These are phyloP conservation scores for Exophiala aquamarina DNA, from an alignment of 2,329 filamentous ascomycete genomes.

Conservation along the genomic window DNA sequence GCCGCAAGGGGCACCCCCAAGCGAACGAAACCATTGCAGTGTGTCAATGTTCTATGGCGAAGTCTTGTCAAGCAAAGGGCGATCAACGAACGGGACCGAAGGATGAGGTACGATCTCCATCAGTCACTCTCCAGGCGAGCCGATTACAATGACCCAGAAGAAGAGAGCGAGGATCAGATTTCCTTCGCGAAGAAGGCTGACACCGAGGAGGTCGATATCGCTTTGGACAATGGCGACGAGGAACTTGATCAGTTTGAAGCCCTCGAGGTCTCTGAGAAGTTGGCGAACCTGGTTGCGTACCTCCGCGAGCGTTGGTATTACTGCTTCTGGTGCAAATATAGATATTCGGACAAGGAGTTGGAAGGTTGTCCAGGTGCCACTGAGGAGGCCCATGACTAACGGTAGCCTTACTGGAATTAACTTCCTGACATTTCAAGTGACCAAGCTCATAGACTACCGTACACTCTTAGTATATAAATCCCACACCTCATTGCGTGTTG, in stretches of 20 bases:
- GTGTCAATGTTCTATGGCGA: conserved; percentile 77
- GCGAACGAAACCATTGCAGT: conserved; percentile 57
- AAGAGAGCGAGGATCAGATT: conserved; percentile 70
- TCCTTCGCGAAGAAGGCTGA: conserved; percentile 55
- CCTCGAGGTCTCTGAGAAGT: conserved; percentile 64
- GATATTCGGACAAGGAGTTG: conserved; percentile 70
- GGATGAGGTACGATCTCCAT: conserved; percentile 65
- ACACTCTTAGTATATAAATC: too few relatives aligned
- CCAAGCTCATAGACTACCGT: not conserved
- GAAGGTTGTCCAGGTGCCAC: conserved; percentile 85
- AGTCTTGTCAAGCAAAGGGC: conserved; percentile 69
- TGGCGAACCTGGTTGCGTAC: conserved; percentile 66
- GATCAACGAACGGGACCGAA: conserved; percentile 66
- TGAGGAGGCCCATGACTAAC: conserved; percentile 78
- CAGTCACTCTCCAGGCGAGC: conserved; percentile 63
- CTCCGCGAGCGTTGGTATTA: conserved; percentile 73
- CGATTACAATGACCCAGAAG: conserved; percentile 66
- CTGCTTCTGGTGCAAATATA: conserved; percentile 95
- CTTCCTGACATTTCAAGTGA: not conserved
- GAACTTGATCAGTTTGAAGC: conserved; percentile 80
- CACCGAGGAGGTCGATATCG: conserved; percentile 54
- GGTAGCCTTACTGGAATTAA: too few relatives aligned
- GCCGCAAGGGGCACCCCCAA: conserved; percentile 10
- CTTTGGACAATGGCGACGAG: conserved; percentile 74
- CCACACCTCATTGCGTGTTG: conserved; percentile 5